Evolutionary conservation across 768 basidiomycete genomes (phyloP), one percentile per base, ranked within the genome.

Genomic region (Mycena galopus): DNA sequence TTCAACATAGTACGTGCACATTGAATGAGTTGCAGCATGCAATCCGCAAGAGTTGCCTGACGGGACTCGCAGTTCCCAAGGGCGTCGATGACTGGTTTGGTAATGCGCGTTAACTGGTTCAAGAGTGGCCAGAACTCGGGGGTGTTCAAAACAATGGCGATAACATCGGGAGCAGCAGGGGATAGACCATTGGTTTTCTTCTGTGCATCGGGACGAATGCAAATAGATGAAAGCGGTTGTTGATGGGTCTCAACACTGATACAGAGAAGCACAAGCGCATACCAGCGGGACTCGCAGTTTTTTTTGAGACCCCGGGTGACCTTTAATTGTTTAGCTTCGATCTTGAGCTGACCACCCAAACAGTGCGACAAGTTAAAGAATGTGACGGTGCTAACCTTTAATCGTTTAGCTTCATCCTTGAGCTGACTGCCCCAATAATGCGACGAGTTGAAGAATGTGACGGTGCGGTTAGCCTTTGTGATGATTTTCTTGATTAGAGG

Each of bases 11-110:
- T 71, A n/a, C 69, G 62, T 16, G 77, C 78, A 68, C 73, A 74
- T 10, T 68, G 67, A 4, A 84, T 78, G 1, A 83, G 67, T 57
- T 82, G 74, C 2, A 84, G 77, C 81, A 84, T 83, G 69, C 83
- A 84, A 47, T 81, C 79, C 14, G 82, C 80, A 25, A 82, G 75
- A 5, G 72, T 80, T 25, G 78, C 75, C 29, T 81, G 10, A 11
- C 42, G 42, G 17, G 42, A 42, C 17, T 42, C 42, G 16, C 42
- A 42, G 16, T 42, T 42, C 17, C 42, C 42, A 16, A 42, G 8
- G 42, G 42, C 42, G 17, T 42, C 42, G 42, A 42, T 16, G 16
- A 42, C 17, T 4, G 42, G 42, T 17, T 42, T 42, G 8, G 42
- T 19, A 16, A 42, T 42, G 4, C 42, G 42, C 4, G 42, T 17